phyloP scores from a whole-genome alignment of 1,139 yeast species.

The Yamadazyma aaseri region DNA sequence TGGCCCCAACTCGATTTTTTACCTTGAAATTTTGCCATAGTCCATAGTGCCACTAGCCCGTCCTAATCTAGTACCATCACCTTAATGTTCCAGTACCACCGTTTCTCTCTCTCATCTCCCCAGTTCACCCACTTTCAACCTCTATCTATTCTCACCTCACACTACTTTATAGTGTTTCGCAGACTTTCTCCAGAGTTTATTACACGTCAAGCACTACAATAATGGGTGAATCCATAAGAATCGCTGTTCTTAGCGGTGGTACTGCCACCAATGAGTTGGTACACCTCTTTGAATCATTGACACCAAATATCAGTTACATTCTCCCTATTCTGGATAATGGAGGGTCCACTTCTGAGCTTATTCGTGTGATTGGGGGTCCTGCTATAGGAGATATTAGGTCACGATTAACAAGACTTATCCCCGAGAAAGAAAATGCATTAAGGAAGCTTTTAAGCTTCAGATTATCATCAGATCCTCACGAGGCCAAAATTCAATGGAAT shows the following conservation, averaged over 20 bases:
- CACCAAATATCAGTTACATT: slow-evolving; percentile 55
- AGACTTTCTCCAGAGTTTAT: too few species aligned
- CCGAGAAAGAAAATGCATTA: slow-evolving; percentile 43
- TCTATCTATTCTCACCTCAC: too few species aligned
- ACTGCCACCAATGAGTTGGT: slow-evolving; percentile 72
- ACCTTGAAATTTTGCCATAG: too few species aligned
- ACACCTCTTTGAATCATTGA: slow-evolving; percentile 41
- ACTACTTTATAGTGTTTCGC: too few species aligned
- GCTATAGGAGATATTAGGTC: slow-evolving; percentile 93
- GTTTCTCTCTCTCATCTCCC: too few species aligned
- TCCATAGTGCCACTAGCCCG: too few species aligned
- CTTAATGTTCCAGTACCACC: too few species aligned
- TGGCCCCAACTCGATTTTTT: too few species aligned
- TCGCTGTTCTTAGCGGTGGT: slow-evolving; percentile 67
- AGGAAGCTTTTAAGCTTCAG: slow-evolving; percentile 58
- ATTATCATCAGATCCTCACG: slow-evolving; percentile 48
- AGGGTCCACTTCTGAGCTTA: slow-evolving; percentile 88
- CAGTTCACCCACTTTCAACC: too few species aligned
- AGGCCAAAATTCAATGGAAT: slow-evolving; percentile 74
- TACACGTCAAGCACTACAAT: too few species aligned
- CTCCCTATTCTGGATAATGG: slow-evolving; percentile 92
- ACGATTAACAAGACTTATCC: slow-evolving; percentile 71
- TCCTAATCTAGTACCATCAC: too few species aligned
- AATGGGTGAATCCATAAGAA: slow-evolving; percentile 12
- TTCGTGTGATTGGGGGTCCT: slow-evolving; percentile 91